Evolutionary conservation across 2,329 filamentous ascomycete genomes (phyloP), one percentile per base, ranked within the genome.

Genomic region (Paracorniculantispora psalliotae): DNA sequence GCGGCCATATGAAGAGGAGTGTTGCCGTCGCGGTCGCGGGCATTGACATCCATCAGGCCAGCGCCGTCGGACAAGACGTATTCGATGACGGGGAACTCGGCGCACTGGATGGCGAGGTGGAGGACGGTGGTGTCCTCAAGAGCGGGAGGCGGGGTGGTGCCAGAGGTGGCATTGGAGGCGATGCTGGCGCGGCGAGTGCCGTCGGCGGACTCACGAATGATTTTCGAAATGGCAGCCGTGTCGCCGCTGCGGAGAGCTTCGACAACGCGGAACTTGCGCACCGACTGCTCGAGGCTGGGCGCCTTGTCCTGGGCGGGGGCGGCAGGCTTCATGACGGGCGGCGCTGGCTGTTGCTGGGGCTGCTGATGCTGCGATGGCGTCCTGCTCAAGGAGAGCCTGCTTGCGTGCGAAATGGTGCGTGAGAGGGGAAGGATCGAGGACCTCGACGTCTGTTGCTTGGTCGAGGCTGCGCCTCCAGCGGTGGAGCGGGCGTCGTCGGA

Each of bases 41-140:
- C 87, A 72, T 97, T 99, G 71, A 97, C 78, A 69, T 97, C 92
- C 57, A 96, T 79, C 55, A 78, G 77, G 44, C 78, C 79, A 15
- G 78, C 81, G 30, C 88, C 85, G 62, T 91, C 83, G 1, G 91
- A 92, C 46, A 99, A 77, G n/a, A 97, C 89, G 68, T 93, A 97
- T 71, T 99, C 92, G 57, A 99, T 89, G 28, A 99, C 92, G 21
- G 91, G 87, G 51, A 89, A 83, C 71, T 97, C 94, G 52, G 94
- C 93, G 74, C 93, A 97, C 74, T 99, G 94, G 47, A 97, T 91
- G 26, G 94, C 92, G 43, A 99, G 80, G 72, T 99, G 93, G 39
- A 99, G 80, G 44, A 97, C 88, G 2, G 91, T 94, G 1, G 92
- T 97, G 58, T 96, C 92, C 61, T 92, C 89, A 28, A 92, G 71